Evolutionary conservation across 2,329 filamentous ascomycete genomes (phyloP), one percentile per base, ranked within the genome.

Genomic region (Fusarium denticulatum): DNA sequence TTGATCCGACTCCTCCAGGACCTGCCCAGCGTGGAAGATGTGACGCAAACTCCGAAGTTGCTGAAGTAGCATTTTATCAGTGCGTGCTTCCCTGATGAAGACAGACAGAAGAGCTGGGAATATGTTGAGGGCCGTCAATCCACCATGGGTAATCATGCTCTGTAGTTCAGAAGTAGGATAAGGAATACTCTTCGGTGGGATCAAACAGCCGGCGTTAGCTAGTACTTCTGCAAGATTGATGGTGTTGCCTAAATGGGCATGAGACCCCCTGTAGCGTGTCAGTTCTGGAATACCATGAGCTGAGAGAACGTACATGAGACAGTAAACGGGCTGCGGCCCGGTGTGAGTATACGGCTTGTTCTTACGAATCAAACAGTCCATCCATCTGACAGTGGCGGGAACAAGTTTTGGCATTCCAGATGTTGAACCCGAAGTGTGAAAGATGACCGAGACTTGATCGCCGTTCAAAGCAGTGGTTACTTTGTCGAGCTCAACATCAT

Each of bases 351-450:
- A n/a, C 24, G n/a, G 30, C 1, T 24, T 37, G 2, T 68, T 43
- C 40, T 68, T 68, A 3, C 65, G 64, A 26, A 68, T 68, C 20
- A 68, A 53, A 3, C 55, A 68, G 14, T 68, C 65, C 11, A 68
- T 12, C 55, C 65, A 68, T 4, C 11, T 67, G 8, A 67, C 56
- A 13, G 65, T 55, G 2, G 47, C 18, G 1, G 65, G 65, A 13
- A 68, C 65, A 1, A 68, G 32, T 11, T 68, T 68, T 0, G 65
- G 65, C 6, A 68, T 36, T 4, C 64, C 64, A 4, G 65, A 68
- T 5, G 64, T 68, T 7, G 65, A 68, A 5, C 65, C 64, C 0
- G 65, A 68, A 0, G 64, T 68, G 12, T 68, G 65, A 2, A 68
- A 68, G 7, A 68, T 49, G 6, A 45, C 16, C 1, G 43, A 49